Base-by-base conservation (phyloP, 345 rosid species). In the Syzygium aqueum region DNA sequence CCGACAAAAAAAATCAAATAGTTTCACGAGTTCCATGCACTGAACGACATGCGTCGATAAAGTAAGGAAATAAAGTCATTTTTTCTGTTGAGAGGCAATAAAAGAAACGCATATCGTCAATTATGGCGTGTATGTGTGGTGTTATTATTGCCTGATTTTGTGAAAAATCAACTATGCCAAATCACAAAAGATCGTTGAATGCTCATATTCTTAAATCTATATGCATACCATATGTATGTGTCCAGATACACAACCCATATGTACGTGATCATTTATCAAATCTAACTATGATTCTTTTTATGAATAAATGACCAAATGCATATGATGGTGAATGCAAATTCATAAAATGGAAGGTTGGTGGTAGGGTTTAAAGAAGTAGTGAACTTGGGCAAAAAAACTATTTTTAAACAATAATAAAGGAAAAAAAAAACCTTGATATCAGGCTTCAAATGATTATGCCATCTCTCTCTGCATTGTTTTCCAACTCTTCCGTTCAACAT, bases 401-500 rank as follows among this genome's bases (percentile, higher is more conserved):
- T 33, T 33, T 33, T 73, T 33, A 21, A 73, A 19, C 21, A 43
- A 28, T 53, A 65, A 23, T 21, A 54, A 19, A 51, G 46, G 54
- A 27, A n/a, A 83, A 50, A 83, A 50, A 46, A 27, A 28, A 96
- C 99, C 99, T 90, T 97, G 86, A 96, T 95, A 84, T 97, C 93
- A 7, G 97, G 96, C 91, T 93, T 93, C 87, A 97, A 85, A 93
- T 97, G 98, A 88, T 97, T 95, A 88, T 93, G 93, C 98, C 99
- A 97, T 89, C 99, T 93, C 80, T 97, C 99, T 85, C 99, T 90
- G 86, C 99, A 97, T 80, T 97, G 98, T 88, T 97, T 96, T 19
- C 98, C 99, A 0, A 92, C 89, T 89, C 98, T 94, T 30, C 98
- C 98, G 2, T 87, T 84, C 61, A 97, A 88, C 90, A 91, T 88